Evolutionary conservation across 208 protist genomes (phyloP), one percentile per base, ranked within the genome.

Genomic region (Trypanosoma avium): DNA sequence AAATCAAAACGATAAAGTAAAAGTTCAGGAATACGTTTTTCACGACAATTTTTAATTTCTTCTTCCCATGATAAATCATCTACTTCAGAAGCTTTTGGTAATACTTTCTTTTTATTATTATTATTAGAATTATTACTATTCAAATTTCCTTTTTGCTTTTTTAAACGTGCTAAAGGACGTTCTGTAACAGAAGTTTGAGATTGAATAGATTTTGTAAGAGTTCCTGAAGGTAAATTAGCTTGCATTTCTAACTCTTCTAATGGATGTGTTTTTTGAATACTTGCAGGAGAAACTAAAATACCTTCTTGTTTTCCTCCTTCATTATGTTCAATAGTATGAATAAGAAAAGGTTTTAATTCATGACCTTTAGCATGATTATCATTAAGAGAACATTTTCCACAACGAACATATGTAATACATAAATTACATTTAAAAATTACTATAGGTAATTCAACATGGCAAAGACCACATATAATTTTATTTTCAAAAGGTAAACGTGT

Each of bases 241-340:
- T 67, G 68, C 76, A 88, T 89, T 61, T 92, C 85, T 7, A 95
- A 49, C 48, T 67, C 78, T 64, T 95, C 83, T 22, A 95, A 73
- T 33, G 77, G 70, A 65, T 92, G 83, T 46, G 74, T 59, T 35
- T 86, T 79, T 2, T 76, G 40, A 58, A 92, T 79, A 36, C 61
- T 61, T 22, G 73, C 77, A 21, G 84, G 73, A 27, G 81, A 82
- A 4, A 81, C 53, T 2, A 95, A 71, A 33, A 77, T 30, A 22
- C 75, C 79, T n/a, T 71, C 61, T 24, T 47, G 67, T 12, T 53
- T 79, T 2, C 56, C 60, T n/a, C 80, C 68, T 3, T 22, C 59
- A 29, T 53, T 66, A 61, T 81, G 69, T 64, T 86, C 79, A 57
- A 90, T 70, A 17, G 67, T 83, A 67, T 87, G 73, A 24, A 92